These are phyloP conservation scores for Globisporangium nunn DNA, from an alignment of 352 stramenopile genomes.

Conservation along the genomic window DNA sequence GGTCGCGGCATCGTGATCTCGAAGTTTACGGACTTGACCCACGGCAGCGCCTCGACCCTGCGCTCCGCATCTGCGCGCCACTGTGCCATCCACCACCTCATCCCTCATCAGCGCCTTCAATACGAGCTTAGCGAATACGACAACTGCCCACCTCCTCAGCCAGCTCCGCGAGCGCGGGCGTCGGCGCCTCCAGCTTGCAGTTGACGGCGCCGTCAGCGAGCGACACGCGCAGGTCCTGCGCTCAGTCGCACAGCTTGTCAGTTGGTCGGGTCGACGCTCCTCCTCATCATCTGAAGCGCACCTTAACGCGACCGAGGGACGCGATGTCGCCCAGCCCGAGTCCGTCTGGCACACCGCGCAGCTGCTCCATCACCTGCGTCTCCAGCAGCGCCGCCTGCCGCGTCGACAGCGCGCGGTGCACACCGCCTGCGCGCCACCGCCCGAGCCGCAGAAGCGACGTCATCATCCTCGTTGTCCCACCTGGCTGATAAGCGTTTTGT, in stretches of 20 bases:
- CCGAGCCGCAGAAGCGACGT: conserved; percentile 14
- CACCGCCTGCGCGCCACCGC: conserved; percentile 8
- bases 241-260: not conserved
- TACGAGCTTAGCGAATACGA: too few relatives aligned
- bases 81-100: conserved; percentile 16
- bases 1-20: conserved; percentile 54
- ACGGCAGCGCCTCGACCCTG: conserved; percentile 52
- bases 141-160: conserved; percentile 38
- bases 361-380: conserved; percentile 65
- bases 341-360: conserved; percentile 62
- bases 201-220: conserved; percentile 37
- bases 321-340: conserved; percentile 72
- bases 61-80: conserved; percentile 55
- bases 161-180: conserved; percentile 61
- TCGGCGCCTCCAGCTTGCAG: conserved; percentile 70
- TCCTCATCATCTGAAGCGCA: conserved; percentile 9
- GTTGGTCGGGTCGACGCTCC: not conserved
- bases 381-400: conserved; percentile 63
- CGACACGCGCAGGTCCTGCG: conserved; percentile 45
- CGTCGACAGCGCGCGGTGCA: conserved; percentile 43
- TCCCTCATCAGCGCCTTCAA: not conserved
- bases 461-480: not conserved
- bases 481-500: not conserved
- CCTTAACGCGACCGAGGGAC: conserved; percentile 73
- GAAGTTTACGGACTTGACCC: conserved; percentile 67